These are phyloP conservation scores for Aureobasidium sp. DNA, from an alignment of 2,329 filamentous ascomycete genomes.

Conservation along the genomic window DNA sequence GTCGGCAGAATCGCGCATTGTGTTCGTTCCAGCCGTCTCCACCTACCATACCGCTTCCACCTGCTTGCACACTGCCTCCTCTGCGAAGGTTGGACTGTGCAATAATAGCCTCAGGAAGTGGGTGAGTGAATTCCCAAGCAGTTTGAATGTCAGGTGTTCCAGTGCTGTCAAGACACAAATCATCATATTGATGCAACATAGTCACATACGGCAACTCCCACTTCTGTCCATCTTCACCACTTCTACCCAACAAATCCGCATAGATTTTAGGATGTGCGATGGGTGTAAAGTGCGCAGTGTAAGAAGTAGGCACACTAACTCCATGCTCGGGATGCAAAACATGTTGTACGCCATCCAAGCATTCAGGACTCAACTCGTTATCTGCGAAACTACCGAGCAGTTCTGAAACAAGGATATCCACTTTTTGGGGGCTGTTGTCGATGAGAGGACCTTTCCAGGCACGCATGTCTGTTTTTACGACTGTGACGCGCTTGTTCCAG, in stretches of 20 bases:
- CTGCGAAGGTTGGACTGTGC: slow-evolving; percentile 48
- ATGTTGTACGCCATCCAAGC: slow-evolving; percentile 89
- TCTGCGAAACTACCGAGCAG: slow-evolving; percentile 92
- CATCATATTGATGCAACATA: slow-evolving; percentile 83
- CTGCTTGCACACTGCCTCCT: slow-evolving; percentile 58
- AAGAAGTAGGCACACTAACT: slow-evolving; percentile 88
- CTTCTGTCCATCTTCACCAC: slow-evolving; percentile 59
- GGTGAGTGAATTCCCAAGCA: slow-evolving; percentile 76
- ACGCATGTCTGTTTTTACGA: slow-evolving; percentile 96
- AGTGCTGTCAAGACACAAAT: slow-evolving; percentile 54
- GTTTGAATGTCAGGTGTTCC: slow-evolving; percentile 53
- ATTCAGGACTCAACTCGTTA: slow-evolving; percentile 95
- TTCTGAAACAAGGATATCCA: slow-evolving; percentile 92
- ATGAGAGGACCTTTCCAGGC: slow-evolving; percentile 78
- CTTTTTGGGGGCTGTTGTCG: slow-evolving; percentile 52
- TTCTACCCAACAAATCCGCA: slow-evolving; percentile 65
- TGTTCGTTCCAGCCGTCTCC: slow-evolving; percentile 83
- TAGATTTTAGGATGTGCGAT: slow-evolving; percentile 81
- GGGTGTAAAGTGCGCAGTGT: slow-evolving; percentile 90
- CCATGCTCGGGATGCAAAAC: slow-evolving; percentile 74
- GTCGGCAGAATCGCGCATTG: slow-evolving; percentile 71
- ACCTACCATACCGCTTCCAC: slow-evolving; percentile 65
- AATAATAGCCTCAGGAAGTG: slow-evolving; percentile 55
- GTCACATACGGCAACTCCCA: slow-evolving; percentile 94
- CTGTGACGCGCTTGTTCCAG: slow-evolving; percentile 75